These are phyloP conservation scores for Coemansia brasiliensis DNA, from an alignment of 192 early-diverging fungal species.

Conservation along the genomic window DNA sequence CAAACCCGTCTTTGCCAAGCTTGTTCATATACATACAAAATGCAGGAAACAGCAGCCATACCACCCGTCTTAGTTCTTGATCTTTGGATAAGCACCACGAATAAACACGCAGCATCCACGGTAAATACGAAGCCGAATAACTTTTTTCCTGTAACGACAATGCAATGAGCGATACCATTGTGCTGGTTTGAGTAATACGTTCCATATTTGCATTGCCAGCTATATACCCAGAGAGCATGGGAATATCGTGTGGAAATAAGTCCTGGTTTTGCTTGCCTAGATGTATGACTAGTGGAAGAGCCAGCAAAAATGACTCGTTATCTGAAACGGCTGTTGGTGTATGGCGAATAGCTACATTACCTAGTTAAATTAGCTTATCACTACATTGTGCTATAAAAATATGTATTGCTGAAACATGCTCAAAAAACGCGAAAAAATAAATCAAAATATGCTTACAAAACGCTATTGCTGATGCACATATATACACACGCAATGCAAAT, in stretches of 20 bases:
- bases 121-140: conserved; percentile 16
- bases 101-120: conserved; percentile 25
- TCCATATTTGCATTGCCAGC: not conserved
- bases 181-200: not conserved
- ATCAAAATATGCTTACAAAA: conserved; percentile 1
- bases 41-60: conserved; percentile 42
- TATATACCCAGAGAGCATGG: too few species aligned
- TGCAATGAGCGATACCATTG: conserved; percentile 8
- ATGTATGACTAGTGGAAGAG: too few species aligned
- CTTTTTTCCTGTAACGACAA: not conserved
- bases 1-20: conserved; percentile 16
- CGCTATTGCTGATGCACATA: not conserved
- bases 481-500: conserved; percentile 3
- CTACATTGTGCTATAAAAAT: not conserved
- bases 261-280: too few species aligned
- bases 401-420: conserved; percentile 5
- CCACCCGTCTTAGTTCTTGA: conserved; percentile 16
- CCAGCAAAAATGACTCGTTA: too few species aligned
- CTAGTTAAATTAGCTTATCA: too few species aligned
- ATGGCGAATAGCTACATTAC: too few species aligned
- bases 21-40: conserved; percentile 18
- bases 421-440: not conserved
- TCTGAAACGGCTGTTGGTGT: too few species aligned
- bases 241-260: too few species aligned
- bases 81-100: conserved; percentile 23